Percentiles rank a stretch among this genome's conserved stretches.
phyloP scores from a whole-genome alignment of 495 filamentous ascomycete species.

The Monascus purpureus region DNA sequence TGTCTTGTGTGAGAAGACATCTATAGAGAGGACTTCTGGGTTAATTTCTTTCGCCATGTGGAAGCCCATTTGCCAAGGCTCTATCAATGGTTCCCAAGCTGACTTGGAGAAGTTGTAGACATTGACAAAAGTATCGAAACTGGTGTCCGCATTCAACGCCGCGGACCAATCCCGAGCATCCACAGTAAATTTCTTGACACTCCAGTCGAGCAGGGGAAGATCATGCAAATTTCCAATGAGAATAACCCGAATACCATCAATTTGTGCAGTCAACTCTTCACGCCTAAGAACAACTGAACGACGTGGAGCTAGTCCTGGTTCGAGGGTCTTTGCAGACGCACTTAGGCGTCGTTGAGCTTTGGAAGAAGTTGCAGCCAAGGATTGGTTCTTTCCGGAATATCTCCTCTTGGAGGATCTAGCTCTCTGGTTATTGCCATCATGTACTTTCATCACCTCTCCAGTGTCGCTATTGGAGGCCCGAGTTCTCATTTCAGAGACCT shows the following conservation, averaged over 20 bases:
- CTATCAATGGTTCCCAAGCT: constrained; percentile 90
- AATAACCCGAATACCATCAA: constrained; percentile 84
- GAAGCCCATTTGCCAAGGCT: constrained; percentile 90
- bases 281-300: constrained; percentile 50
- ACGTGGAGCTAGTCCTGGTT: constrained; percentile 9
- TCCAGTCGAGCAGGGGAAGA: constrained; percentile 84
- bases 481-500: constrained; percentile 73
- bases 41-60: constrained; percentile 68
- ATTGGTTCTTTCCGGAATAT: constrained; percentile 48
- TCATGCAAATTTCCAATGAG: constrained; percentile 93
- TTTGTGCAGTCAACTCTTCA: constrained; percentile 69
- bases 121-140: constrained; percentile 84
- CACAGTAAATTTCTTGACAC: constrained; percentile 76
- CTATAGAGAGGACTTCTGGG: constrained; percentile 65
- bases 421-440: constrained; percentile 43
- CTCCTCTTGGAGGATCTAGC: constrained; percentile 37
- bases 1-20: constrained; percentile 73
- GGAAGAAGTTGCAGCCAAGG: constrained; percentile 34
- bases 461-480: constrained; percentile 30
- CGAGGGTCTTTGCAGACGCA: constrained; percentile 15
- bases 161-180: constrained; percentile 83
- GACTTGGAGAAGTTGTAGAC: constrained; percentile 99
- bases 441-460: constrained; percentile 48
- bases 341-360: constrained; percentile 24
- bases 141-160: constrained; percentile 73